A percentile compares a stretch with the other conserved stretches of the same genome.
Evolutionary conservation across 495 filamentous ascomycete genomes (phyloP).

Genomic region (Cercophora sp.): DNA sequence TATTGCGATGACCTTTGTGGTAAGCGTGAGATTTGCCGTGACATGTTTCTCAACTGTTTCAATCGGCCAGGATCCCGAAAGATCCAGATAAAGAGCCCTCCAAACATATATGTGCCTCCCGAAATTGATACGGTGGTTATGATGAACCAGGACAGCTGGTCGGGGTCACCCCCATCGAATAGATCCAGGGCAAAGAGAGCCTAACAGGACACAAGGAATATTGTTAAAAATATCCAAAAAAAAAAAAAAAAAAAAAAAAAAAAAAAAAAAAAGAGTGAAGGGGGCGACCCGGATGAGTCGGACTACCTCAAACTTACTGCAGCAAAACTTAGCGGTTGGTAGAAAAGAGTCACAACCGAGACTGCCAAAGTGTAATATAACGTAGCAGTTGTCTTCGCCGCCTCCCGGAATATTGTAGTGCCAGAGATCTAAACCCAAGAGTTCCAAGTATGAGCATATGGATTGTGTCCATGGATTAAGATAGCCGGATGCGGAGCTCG

Average conservation of each 20-base stretch:
- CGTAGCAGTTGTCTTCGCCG: constrained; percentile 50
- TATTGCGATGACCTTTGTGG: no score
- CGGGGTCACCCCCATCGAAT: constrained; percentile 15
- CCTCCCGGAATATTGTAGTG: constrained; percentile 56
- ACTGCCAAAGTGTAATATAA: constrained; percentile 61
- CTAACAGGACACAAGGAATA: not conserved
- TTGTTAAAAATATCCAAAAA: no score
- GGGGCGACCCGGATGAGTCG: no score
- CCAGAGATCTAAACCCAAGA: constrained; percentile 8
- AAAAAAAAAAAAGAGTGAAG: no score
- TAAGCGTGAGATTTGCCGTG: no score
- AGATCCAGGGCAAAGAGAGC: constrained; percentile 21
- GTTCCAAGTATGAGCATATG: not conserved
- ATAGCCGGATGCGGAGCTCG: constrained; percentile 2
- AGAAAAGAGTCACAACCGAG: constrained; percentile 60
- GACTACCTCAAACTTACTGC: constrained; percentile 26
- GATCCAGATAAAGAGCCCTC: not conserved
- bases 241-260: no score
- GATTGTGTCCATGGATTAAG: no score
- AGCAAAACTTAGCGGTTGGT: constrained; percentile 56
- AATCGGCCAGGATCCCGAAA: not conserved
- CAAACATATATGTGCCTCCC: constrained; percentile 9
- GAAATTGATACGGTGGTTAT: constrained; percentile 14
- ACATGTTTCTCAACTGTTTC: no score
- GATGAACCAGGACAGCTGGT: constrained; percentile 14